Evolutionary conservation across 2,329 filamentous ascomycete genomes (phyloP).

Genomic region (Fusarium azukiicola): DNA sequence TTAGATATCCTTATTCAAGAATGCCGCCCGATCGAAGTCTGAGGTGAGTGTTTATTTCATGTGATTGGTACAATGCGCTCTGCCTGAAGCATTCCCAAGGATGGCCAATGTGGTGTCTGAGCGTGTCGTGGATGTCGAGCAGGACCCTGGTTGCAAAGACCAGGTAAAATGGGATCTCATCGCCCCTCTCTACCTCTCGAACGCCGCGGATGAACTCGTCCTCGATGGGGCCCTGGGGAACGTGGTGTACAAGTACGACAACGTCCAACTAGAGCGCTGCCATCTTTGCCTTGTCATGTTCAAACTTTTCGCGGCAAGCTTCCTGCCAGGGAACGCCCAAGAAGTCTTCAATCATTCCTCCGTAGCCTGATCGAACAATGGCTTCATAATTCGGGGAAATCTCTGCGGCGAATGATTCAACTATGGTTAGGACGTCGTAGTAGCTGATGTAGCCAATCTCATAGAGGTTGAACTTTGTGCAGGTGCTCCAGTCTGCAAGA

Average conservation of each 20-base stretch:
- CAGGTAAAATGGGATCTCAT: not conserved
- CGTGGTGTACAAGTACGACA: not conserved
- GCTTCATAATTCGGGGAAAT: too few species aligned
- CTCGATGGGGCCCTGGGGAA: not conserved
- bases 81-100: not conserved
- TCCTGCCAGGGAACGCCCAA: not conserved
- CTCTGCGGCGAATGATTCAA: too few species aligned
- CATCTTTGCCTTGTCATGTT: not conserved
- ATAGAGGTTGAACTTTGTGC: not conserved
- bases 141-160: not conserved
- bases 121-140: not conserved
- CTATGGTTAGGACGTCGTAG: not conserved
- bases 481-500: not conserved
- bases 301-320: not conserved
- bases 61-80: not conserved
- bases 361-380: too few species aligned
- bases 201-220: constrained; percentile 3
- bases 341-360: not conserved
- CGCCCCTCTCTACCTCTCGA: not conserved
- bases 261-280: not conserved
- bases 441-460: not conserved
- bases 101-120: not conserved
- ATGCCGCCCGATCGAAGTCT: constrained; percentile 24
- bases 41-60: not conserved
- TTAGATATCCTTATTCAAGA: too few species aligned